Evolutionary conservation across 768 basidiomycete species (phyloP), one percentile per base, ranked within the genome.

Genomic region (Tricholoma saponaceum): DNA sequence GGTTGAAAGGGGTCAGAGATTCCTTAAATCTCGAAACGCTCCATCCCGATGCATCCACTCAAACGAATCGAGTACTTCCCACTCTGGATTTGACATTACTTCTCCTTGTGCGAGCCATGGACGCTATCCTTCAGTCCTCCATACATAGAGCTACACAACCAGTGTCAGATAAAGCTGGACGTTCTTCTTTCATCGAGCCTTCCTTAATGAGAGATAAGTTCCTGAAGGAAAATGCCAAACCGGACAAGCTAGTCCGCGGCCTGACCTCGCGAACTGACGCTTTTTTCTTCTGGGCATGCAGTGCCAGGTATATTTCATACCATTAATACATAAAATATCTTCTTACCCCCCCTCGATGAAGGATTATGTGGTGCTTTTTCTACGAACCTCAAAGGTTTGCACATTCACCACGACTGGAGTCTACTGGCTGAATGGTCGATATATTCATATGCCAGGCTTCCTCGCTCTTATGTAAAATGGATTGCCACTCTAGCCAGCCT

Each of bases 291-390:
- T 92, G 89, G 89, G 82, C 80, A 13, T 84, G 84, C 62, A 89
- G 87, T 58, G 86, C 89, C 30, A 84, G 90, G 90, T 90, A 58
- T 28, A 76, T 69, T 35, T 30, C 28, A 49, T 52, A 18, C 4
- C 16, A n/a, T 25, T 50, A 10, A 10, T 50, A 28, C 47, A 18
- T 9, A n/a, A 30, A n/a, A 30, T 43, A 20, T 50, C 3, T 13
- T 30, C 47, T 28, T 16, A 28, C 7, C 20, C 43, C 28, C 39
- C 46, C 49, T 56, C 51, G n/a, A 43, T 33, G 43, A 66, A 92
- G 90, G 65, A 90, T 92, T 54, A 91, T 92, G 89, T 92, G 90
- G 90, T 91, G 90, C 63, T 92, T 89, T 70, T 86, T 90, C 67
- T 92, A 92, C 63, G 76, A 86, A 64, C 89, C 90, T 4, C 74